phyloP scores from a whole-genome alignment of 768 basidiomycete species.

The Mycena albidolilacea region DNA sequence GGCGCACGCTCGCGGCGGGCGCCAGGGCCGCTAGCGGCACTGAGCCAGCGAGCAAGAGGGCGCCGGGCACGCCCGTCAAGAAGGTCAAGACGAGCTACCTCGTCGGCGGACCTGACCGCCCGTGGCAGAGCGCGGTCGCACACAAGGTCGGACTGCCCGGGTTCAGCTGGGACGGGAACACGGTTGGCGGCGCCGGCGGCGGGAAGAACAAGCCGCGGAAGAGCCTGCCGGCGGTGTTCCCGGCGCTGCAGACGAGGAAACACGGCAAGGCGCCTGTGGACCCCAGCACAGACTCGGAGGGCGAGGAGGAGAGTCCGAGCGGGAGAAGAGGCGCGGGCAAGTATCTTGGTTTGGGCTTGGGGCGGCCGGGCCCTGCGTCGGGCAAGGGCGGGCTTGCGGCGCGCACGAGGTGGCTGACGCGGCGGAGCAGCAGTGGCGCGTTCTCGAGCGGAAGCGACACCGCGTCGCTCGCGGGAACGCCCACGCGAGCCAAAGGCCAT shows the following conservation, averaged over 20 bases:
- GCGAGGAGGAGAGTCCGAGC: slow-evolving; percentile 79
- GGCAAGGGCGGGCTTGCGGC: slow-evolving; percentile 52
- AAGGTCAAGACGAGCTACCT: slow-evolving; percentile 73
- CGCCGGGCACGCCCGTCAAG: slow-evolving; percentile 90
- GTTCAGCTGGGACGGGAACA: slow-evolving; percentile 52
- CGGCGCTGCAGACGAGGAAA: slow-evolving; percentile 48
- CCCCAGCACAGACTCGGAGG: slow-evolving; percentile 72
- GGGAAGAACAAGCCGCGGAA: slow-evolving; percentile 72
- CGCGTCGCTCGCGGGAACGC: slow-evolving; percentile 69
- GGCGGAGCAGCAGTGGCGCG: slow-evolving; percentile 86
- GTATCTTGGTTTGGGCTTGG: slow-evolving; percentile 78
- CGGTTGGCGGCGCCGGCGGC: slow-evolving; percentile 46
- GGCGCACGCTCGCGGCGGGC: slow-evolving; percentile 74
- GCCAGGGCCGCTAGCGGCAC: slow-evolving; percentile 60
- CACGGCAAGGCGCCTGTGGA: slow-evolving; percentile 50
- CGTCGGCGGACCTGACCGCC: slow-evolving; percentile 62
- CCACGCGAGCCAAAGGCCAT: slow-evolving; percentile 67
- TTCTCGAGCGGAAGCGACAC: slow-evolving; percentile 85
- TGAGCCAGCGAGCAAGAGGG: slow-evolving; percentile 62
- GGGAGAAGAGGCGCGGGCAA: slow-evolving; percentile 57
- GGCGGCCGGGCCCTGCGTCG: slow-evolving; percentile 57
- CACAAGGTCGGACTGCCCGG: slow-evolving; percentile 69
- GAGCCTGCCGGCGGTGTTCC: slow-evolving; percentile 83
- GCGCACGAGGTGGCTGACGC: slow-evolving; percentile 74
- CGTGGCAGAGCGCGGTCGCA: slow-evolving; percentile 88